phyloP scores from a whole-genome alignment of 106 monocot species.

The Acorus calamus region DNA sequence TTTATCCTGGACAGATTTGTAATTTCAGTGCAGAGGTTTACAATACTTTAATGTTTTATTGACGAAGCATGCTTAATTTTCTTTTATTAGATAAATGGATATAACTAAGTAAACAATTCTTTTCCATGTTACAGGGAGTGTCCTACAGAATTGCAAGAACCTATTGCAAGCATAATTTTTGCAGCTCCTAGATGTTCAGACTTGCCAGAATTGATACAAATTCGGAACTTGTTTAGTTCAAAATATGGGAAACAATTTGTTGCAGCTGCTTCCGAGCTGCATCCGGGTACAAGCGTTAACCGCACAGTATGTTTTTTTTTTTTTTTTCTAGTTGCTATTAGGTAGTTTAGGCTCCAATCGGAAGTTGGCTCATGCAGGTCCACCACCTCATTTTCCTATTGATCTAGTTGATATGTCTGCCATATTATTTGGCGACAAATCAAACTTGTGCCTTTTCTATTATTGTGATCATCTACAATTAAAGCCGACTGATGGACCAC shows the following conservation, averaged over 20 bases:
- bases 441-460: no score
- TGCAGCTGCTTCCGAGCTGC: slow-evolving; percentile 71
- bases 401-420: no score
- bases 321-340: not conserved
- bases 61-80: no score
- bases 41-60: no score
- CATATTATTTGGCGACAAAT: no score
- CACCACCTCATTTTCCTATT: no score
- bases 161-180: slow-evolving; percentile 87
- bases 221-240: slow-evolving; percentile 62
- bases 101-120: not conserved
- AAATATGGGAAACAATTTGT: slow-evolving; percentile 98
- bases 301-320: slow-evolving; percentile 44
- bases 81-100: no score
- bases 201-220: slow-evolving; percentile 78
- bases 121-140: slow-evolving; percentile 56
- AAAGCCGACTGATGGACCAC: no score
- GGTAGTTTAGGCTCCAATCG: not conserved
- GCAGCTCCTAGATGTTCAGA: slow-evolving; percentile 97
- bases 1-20: no score
- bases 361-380: not conserved
- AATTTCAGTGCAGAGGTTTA: no score
- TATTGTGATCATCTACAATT: no score
- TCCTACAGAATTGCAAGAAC: slow-evolving; percentile 80
- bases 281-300: slow-evolving; percentile 83